Base-by-base conservation (phyloP, 768 basidiomycete species). In the Pleurotus pulmonarius region DNA sequence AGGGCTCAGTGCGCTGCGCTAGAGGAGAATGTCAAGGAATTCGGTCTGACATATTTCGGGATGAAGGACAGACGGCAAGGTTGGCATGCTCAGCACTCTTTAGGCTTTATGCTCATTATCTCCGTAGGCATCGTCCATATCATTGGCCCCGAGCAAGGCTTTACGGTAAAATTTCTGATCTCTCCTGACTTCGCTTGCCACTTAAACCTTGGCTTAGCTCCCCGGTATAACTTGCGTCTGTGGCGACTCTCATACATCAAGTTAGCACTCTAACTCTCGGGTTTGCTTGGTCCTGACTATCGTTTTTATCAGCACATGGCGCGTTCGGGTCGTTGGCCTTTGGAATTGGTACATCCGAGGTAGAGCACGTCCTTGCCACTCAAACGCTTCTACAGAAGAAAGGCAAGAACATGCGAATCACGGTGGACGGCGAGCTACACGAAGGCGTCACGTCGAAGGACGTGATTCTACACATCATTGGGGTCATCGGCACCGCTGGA, bases 121-220 rank as follows among this genome's bases (percentile, higher is more conserved):
- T 51, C 40, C 53, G 26, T 59, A 90, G 88, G 86, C 57, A 92
- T 90, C 60, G 88, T 92, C 5, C 91, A 95, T 70, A 79, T 95
- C 60, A 95, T 95, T 65, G 93, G 92, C 45, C 93, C 93, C 49
- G 93, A 95, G 67, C 93, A 95, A 75, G 93, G 93, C 39, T 95
- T 95, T 68, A 94, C 93, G 46, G 86, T 85, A 65, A 53, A 79
- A 64, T 22, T 38, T 22, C 26, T 44, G 54, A 6, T 18, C 9
- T 11, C 20, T 18, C 38, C n/a, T 41, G 16, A 29, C n/a, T 7
- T 6, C 22, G 3, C 13, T 39, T 55, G 16, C 60, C 56, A 16
- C 62, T 58, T 20, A 55, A 24, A 46, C 8, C 26, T 25, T 40
- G 43, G 43, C 20, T 18, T 61, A 88, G 86, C 77, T 90, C 29